A percentile compares a stretch with the other conserved stretches of the same genome.
These are phyloP conservation scores for Daldinia sp. DNA, from an alignment of 2,329 filamentous ascomycete genomes.

Conservation along the genomic window DNA sequence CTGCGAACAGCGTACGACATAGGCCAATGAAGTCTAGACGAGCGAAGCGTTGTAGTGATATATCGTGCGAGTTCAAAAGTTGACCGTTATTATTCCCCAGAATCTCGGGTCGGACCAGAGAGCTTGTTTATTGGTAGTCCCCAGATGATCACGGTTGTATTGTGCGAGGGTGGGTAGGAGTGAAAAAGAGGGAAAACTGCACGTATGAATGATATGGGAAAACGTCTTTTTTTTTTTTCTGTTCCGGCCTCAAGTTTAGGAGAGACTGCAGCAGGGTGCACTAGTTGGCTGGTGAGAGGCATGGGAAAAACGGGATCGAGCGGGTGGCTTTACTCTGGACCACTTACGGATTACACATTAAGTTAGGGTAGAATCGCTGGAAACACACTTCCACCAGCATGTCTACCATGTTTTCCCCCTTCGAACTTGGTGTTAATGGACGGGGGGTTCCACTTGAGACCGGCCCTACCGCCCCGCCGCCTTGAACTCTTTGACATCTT, in stretches of 20 bases:
- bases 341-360: too few relatives aligned
- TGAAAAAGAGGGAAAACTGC: slow-evolving; percentile 22
- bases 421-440: slow-evolving; percentile 3
- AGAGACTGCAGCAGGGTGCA: slow-evolving; percentile 21
- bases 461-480: slow-evolving; percentile 27
- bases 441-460: slow-evolving; percentile 18
- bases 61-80: slow-evolving; percentile 35
- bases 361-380: too few relatives aligned
- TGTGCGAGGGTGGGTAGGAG: slow-evolving; percentile 41
- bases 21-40: slow-evolving; percentile 33
- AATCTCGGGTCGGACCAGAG: slow-evolving; percentile 23
- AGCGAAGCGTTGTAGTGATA: slow-evolving; percentile 35
- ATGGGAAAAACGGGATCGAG: slow-evolving; percentile 28
- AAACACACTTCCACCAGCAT: too few relatives aligned
- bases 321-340: slow-evolving; percentile 28
- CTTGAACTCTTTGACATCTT: slow-evolving; percentile 18
- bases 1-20: slow-evolving; percentile 36
- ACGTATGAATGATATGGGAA: background rate
- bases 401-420: slow-evolving; percentile 13
- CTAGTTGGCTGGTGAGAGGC: slow-evolving; percentile 27
- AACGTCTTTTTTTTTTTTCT: slow-evolving; percentile 9
- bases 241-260: slow-evolving; percentile 11
- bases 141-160: slow-evolving; percentile 35
- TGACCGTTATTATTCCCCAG: slow-evolving; percentile 27
- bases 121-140: slow-evolving; percentile 27